phyloP scores from a whole-genome alignment of 2,329 filamentous ascomycete species.

The Aspergillus transmontanensis region DNA sequence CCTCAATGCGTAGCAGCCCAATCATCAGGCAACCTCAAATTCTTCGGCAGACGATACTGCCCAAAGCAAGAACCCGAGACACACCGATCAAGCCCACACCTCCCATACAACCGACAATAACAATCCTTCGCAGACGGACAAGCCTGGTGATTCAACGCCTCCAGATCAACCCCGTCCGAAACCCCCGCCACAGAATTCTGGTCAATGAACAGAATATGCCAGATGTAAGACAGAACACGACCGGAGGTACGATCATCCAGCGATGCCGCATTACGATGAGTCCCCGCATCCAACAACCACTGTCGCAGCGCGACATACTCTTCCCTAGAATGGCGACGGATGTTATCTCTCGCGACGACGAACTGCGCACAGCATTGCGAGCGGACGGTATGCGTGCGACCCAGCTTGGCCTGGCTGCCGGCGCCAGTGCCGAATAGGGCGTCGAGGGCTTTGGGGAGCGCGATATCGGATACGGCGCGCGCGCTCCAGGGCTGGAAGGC shows the following conservation, averaged over 20 bases:
- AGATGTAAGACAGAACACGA: slow-evolving; percentile 52
- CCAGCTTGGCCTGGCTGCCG: not conserved
- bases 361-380: slow-evolving; percentile 61
- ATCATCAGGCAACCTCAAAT: slow-evolving; percentile 40
- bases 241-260: slow-evolving; percentile 47
- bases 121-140: slow-evolving; percentile 46
- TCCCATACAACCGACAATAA: slow-evolving; percentile 49
- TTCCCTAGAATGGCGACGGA: slow-evolving; percentile 52
- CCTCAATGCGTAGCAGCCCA: slow-evolving; percentile 33
- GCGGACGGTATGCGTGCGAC: slow-evolving; percentile 43
- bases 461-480: slow-evolving; percentile 43
- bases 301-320: slow-evolving; percentile 57
- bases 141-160: slow-evolving; percentile 38
- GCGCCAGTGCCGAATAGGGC: slow-evolving; percentile 38
- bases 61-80: slow-evolving; percentile 38
- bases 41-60: slow-evolving; percentile 43
- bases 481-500: slow-evolving; percentile 47
- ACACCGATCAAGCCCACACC: slow-evolving; percentile 40
- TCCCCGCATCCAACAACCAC: slow-evolving; percentile 52
- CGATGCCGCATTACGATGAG: slow-evolving; percentile 35
- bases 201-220: slow-evolving; percentile 53
- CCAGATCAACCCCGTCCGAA: slow-evolving; percentile 33
- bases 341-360: slow-evolving; percentile 51
- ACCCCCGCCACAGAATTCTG: slow-evolving; percentile 9
- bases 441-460: slow-evolving; percentile 37